Evolutionary conservation across 2,329 filamentous ascomycete species (phyloP).

Genomic region (Colletotrichum horii): DNA sequence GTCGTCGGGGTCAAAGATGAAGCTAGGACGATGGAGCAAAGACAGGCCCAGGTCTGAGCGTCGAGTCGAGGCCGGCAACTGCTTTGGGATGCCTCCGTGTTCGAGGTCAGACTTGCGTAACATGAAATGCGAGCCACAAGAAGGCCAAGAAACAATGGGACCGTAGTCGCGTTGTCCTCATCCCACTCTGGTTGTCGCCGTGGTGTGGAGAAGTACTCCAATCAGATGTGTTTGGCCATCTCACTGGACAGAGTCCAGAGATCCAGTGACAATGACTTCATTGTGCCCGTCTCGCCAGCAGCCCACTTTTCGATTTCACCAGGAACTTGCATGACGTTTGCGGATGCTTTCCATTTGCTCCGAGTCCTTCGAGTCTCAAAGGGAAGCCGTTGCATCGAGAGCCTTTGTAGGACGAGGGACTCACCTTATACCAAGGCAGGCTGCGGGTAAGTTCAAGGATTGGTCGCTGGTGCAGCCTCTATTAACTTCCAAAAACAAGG

Average conservation of each 20-base stretch:
- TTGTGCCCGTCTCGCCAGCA: not conserved
- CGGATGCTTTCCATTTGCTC: not conserved
- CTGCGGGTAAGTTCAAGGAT: not conserved
- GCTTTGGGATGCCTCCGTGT: not conserved
- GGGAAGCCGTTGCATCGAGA: not conserved
- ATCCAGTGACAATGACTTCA: not conserved
- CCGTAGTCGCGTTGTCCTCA: not conserved
- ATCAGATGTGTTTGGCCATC: not conserved
- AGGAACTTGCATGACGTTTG: not conserved
- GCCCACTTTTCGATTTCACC: not conserved
- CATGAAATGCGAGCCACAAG: not conserved
- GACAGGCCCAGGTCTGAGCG: not conserved
- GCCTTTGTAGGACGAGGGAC: not conserved
- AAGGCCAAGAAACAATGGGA: not conserved
- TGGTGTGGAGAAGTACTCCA: constrained; percentile 2
- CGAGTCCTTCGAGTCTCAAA: not conserved
- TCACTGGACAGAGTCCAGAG: not conserved
- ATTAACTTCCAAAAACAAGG: not conserved
- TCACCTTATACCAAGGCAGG: not conserved
- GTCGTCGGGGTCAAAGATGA: not conserved
- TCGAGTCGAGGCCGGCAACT: not conserved
- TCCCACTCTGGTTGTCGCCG: not conserved
- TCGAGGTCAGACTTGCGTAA: not conserved
- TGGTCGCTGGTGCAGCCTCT: not conserved
- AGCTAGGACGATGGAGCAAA: not conserved